Evolutionary conservation across 2,329 filamentous ascomycete genomes (phyloP), one percentile per base, ranked within the genome.

Genomic region (Cercospora canescens): DNA sequence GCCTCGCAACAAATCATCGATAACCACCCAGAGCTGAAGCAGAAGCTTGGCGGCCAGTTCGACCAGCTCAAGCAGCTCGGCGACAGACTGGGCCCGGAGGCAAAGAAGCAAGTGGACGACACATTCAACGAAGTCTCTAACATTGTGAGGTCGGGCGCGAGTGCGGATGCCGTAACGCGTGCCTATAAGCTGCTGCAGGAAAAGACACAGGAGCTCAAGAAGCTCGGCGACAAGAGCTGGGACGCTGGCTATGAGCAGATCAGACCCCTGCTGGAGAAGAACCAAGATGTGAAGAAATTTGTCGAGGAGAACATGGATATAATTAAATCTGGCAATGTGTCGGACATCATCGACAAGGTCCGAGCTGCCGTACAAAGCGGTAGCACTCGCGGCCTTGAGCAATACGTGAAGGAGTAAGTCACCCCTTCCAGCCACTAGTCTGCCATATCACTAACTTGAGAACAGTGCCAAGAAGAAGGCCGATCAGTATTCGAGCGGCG

Each of bases 221-320:
- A 89, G 77, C 79, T 92, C 1, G 89, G 89, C 24, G 89, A 93
- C 45, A 84, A 92, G 77, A 87, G 88, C 0, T 93, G 89, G 89
- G 82, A 76, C 70, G 90, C 91, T 81, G 89, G 87, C 0, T 69
- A 68, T n/a, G 88, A 93, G 78, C 83, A 91, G 78, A 88, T 87
- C 37, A 88, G 91, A 81, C 89, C 90, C 0, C 86, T 88, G 66
- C 83, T 93, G 0, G 90, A 93, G 71, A 92, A 92, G 83, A 91
- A 87, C 78, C 89, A 90, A n/a, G 82, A 91, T 79, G 80, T 91
- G 65, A 93, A 92, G 82, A 83, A 92, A 78, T 77, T 92, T 0
- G 76, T 93, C 1, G 89, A 92, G 81, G 82, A 90, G 74, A 93
- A 94, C 77, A 83, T 85, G 55, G 88, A 91, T 63, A 78, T 84